These are phyloP conservation scores for Geosmithia putterillii DNA, from an alignment of 2,329 filamentous ascomycete species.

Conservation along the genomic window DNA sequence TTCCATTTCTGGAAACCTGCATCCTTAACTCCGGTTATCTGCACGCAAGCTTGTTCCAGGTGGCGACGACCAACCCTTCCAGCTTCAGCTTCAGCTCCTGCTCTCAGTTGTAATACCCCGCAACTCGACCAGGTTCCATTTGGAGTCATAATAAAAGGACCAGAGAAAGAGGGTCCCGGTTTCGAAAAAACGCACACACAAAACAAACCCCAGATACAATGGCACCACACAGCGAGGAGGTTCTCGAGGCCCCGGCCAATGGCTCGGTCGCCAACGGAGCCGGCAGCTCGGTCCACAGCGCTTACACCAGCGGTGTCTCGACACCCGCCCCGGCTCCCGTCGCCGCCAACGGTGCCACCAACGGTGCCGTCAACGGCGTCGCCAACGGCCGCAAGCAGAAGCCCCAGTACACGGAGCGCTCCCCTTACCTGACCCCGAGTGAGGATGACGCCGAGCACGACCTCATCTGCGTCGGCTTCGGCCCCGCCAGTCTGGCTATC, in stretches of 20 bases:
- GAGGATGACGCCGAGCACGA: slow-evolving; percentile 59
- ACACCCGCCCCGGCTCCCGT: slow-evolving; percentile 8
- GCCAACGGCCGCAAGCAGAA: slow-evolving; percentile 9
- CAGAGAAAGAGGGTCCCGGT: background rate
- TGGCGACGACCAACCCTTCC: background rate
- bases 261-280: background rate
- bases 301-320: slow-evolving; percentile 3
- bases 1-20: background rate
- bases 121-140: background rate
- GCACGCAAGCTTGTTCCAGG: background rate
- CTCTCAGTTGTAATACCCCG: background rate
- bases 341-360: slow-evolving; percentile 10
- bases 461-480: slow-evolving; percentile 83
- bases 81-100: background rate
- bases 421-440: slow-evolving; percentile 31
- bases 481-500: slow-evolving; percentile 79
- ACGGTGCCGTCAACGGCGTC: background rate
- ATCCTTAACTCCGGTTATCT: background rate
- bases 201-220: slow-evolving; percentile 3
- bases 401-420: slow-evolving; percentile 9
- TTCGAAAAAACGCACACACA: background rate
- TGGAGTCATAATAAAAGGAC: background rate
- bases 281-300: background rate
- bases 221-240: slow-evolving; percentile 8
- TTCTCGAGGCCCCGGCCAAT: background rate